Evolutionary conservation across 352 stramenopile genomes (phyloP).

Genomic region (Phytophthora melonis): DNA sequence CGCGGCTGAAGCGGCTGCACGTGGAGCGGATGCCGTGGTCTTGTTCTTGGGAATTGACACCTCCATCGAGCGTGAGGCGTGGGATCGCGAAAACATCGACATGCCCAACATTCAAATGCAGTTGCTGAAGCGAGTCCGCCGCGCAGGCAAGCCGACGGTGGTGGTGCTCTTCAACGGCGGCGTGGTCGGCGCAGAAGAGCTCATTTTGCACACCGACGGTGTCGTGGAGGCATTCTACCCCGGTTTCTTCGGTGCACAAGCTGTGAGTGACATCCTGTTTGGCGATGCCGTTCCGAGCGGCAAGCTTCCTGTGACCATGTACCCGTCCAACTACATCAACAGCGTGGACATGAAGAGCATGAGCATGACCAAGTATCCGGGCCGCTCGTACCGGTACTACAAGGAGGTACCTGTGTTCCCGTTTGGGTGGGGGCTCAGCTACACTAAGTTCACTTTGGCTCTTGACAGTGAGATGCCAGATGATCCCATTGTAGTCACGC

Average conservation of each 20-base stretch:
- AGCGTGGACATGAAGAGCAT: slow-evolving; percentile 84
- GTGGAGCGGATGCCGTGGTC: slow-evolving; percentile 59
- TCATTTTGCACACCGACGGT: slow-evolving; percentile 61
- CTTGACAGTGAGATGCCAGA: slow-evolving; percentile 17
- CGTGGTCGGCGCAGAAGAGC: slow-evolving; percentile 74
- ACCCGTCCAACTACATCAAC: slow-evolving; percentile 73
- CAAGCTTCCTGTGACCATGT: slow-evolving; percentile 88
- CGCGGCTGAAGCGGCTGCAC: slow-evolving; percentile 40
- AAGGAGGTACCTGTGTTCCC: slow-evolving; percentile 84
- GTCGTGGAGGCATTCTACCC: slow-evolving; percentile 83
- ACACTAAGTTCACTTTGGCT: slow-evolving; percentile 83
- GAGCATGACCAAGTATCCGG: slow-evolving; percentile 86
- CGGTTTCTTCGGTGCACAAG: slow-evolving; percentile 76
- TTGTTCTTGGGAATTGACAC: slow-evolving; percentile 87
- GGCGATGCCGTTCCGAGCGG: slow-evolving; percentile 80
- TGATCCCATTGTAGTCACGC: slow-evolving; percentile 44
- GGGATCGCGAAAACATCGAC: slow-evolving; percentile 71
- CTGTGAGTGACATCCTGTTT: slow-evolving; percentile 85
- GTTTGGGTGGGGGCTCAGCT: slow-evolving; percentile 91
- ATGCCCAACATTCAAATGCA: slow-evolving; percentile 74
- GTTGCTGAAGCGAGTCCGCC: slow-evolving; percentile 67
- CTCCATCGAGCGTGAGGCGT: slow-evolving; percentile 70
- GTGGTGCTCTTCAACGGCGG: slow-evolving; percentile 90
- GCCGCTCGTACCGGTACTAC: slow-evolving; percentile 91
- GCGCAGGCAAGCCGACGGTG: slow-evolving; percentile 64